Evolutionary conservation across 805 yeast species (phyloP), one percentile per base, ranked within the genome.

Genomic region (Yarrowia sp.): DNA sequence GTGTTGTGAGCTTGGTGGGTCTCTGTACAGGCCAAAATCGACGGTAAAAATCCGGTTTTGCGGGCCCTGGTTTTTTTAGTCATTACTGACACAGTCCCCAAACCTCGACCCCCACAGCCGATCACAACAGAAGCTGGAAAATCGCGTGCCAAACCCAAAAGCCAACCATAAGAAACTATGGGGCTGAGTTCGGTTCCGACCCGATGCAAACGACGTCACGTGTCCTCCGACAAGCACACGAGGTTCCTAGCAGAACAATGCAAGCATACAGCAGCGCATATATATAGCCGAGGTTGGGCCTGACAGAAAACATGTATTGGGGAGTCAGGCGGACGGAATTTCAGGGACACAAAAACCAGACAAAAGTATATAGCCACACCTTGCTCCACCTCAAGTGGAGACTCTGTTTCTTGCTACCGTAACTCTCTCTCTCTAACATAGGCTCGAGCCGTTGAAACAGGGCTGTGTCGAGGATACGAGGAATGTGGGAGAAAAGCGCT

Each of bases 91-190:
- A 26, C 30, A 26, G 30, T 26, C 30, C 30, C 30, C 30, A 5
- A 26, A 4, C 28, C 12, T n/a, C 17, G 17, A 16, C 33, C 51
- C 33, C 51, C 51, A n/a, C 51, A 17, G 51, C 5, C 51, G 51
- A 46, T 46, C 51, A 26, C 33, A 46, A 46, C 51, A 41, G 46
- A 5, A 12, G 2, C 22, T 46, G 35, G 17, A 46, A 46, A 46
- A 46, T 46, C 51, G 51, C 51, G 51, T 46, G 51, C 51, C 35
- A 5, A 46, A 46, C 51, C 35, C 51, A 46, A 46, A 46, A 17
- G 51, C 17, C n/a, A n/a, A n/a, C n/a, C n/a, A n/a, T n/a, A n/a
- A n/a, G 11, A 46, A 46, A 46, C 48, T 35, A 46, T 46, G 51
- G 33, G 49, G 49, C 49, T 44, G 49, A 44, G 49, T 41, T 22